Percentiles rank a stretch among this genome's conserved stretches.
These are phyloP conservation scores for Canavalia ensiformis DNA, from an alignment of 306 rosid genomes.

Conservation along the genomic window DNA sequence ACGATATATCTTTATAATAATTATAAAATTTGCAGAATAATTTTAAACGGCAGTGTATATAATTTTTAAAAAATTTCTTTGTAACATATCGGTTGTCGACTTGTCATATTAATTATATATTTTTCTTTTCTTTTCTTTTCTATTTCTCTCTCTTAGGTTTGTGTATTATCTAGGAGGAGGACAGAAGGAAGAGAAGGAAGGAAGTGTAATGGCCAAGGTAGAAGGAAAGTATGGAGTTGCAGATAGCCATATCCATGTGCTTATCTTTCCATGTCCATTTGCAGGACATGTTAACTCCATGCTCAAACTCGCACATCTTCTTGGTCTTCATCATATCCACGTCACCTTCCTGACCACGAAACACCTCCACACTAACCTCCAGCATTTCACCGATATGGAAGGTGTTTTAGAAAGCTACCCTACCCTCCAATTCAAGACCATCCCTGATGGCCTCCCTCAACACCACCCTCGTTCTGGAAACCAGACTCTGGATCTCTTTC, in stretches of 20 bases:
- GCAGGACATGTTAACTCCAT: constrained; percentile 60
- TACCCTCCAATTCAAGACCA: constrained; percentile 50
- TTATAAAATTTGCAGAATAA: too few species aligned
- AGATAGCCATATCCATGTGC: constrained; percentile 29
- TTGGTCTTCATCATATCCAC: constrained; percentile 41
- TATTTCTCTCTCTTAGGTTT: too few species aligned
- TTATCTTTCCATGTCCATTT: constrained; percentile 46
- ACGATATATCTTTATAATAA: too few species aligned
- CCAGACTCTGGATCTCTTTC: not conserved
- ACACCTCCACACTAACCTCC: constrained; percentile 45
- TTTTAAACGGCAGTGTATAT: too few species aligned
- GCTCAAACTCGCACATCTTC: constrained; percentile 67
- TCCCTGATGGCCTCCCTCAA: constrained; percentile 48
- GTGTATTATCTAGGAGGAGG: too few species aligned
- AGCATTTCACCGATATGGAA: constrained; percentile 27
- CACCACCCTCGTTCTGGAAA: not conserved
- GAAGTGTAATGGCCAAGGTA: too few species aligned
- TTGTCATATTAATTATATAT: too few species aligned
- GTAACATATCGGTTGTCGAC: too few species aligned
- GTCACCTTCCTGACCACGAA: constrained; percentile 64
- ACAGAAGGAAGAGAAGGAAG: too few species aligned
- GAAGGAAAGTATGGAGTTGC: not conserved
- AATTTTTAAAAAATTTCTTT: too few species aligned
- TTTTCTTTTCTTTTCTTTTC: too few species aligned
- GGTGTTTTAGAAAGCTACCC: constrained; percentile 45